Percentiles rank a stretch among this genome's conserved stretches.
phyloP scores from a whole-genome alignment of 768 basidiomycete genomes.

The Lentinus brumalis region DNA sequence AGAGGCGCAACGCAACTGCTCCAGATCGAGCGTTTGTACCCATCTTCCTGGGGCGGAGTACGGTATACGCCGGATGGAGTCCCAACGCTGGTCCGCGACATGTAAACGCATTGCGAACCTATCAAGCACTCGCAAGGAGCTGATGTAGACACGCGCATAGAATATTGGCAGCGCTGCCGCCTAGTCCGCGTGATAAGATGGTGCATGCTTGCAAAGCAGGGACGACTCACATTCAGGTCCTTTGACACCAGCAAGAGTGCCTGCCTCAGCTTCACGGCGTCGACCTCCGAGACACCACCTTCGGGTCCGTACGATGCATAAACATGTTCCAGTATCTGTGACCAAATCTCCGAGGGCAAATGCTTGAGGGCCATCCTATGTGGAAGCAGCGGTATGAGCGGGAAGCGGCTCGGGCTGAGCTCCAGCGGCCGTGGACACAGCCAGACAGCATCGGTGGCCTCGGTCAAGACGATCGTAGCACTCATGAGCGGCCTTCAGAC shows the following conservation, averaged over 20 bases:
- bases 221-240: constrained; percentile 20
- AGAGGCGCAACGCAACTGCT: constrained; percentile 46
- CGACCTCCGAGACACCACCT: constrained; percentile 5
- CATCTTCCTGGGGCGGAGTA: constrained; percentile 88
- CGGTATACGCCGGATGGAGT: constrained; percentile 83
- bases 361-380: constrained; percentile 49
- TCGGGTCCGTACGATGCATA: constrained; percentile 23
- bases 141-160: constrained; percentile 56
- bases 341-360: constrained; percentile 75
- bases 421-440: constrained; percentile 72
- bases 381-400: constrained; percentile 72
- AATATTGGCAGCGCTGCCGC: constrained; percentile 66
- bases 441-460: constrained; percentile 35
- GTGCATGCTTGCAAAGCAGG: neutral
- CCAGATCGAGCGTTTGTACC: constrained; percentile 77
- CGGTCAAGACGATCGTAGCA: neutral
- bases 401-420: constrained; percentile 54
- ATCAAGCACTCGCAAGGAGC: constrained; percentile 46
- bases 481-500: neutral
- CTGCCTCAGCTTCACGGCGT: constrained; percentile 24
- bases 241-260: constrained; percentile 28
- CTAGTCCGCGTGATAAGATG: constrained; percentile 37
- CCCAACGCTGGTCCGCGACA: constrained; percentile 77
- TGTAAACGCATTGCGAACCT: constrained; percentile 61
- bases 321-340: constrained; percentile 52